These are phyloP conservation scores for Beta macrorhiza DNA, from an alignment of 179 eudicot species.

Conservation along the genomic window DNA sequence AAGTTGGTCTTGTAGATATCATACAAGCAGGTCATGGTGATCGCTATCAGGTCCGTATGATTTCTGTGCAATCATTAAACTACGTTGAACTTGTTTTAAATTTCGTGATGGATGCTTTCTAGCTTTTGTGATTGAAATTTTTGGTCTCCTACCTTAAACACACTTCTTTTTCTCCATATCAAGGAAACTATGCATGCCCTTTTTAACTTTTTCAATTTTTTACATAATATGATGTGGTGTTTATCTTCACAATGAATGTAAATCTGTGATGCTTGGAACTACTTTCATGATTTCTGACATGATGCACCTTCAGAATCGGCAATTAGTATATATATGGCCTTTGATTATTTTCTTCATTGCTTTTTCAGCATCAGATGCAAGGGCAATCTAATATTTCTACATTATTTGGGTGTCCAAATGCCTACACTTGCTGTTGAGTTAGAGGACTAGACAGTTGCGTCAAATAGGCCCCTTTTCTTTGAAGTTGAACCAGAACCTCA, in stretches of 20 bases:
- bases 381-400: not conserved
- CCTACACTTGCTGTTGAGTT: not conserved
- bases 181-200: not conserved
- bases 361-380: not conserved
- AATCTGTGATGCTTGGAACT: not conserved
- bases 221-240: not conserved
- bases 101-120: not conserved
- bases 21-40: slow-evolving; percentile 76
- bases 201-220: not conserved
- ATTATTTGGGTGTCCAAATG: not conserved
- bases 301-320: not conserved
- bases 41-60: slow-evolving; percentile 71
- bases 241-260: not conserved
- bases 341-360: not conserved
- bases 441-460: not conserved
- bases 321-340: not conserved
- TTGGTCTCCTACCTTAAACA: not conserved
- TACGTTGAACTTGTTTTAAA: not conserved
- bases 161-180: not conserved
- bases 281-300: not conserved
- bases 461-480: not conserved
- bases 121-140: not conserved
- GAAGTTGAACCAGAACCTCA: not conserved
- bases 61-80: not conserved
- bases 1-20: slow-evolving; percentile 72